These are phyloP conservation scores for Zygosaccharomyces gambellarensis DNA, from an alignment of 805 yeast species.

Conservation along the genomic window DNA sequence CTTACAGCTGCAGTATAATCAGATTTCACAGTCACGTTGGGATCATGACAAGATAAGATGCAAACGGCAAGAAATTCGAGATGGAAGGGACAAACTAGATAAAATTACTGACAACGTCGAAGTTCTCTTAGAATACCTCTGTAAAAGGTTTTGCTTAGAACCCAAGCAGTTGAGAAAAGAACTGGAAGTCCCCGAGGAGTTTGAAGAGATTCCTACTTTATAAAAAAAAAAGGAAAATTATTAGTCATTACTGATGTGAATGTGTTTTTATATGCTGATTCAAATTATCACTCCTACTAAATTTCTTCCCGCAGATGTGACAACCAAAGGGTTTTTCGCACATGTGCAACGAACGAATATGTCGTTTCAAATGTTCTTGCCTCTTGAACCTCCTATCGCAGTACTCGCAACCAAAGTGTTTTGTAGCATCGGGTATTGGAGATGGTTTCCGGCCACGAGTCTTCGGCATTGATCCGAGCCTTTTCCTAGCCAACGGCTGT, in stretches of 20 bases:
- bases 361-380: slow-evolving; percentile 74
- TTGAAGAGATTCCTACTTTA: slow-evolving; percentile 5
- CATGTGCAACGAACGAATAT: slow-evolving; percentile 66
- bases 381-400: slow-evolving; percentile 66
- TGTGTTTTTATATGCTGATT: slow-evolving; percentile 65
- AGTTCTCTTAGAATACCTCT: slow-evolving; percentile 36
- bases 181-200: slow-evolving; percentile 39
- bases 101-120: slow-evolving; percentile 41
- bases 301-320: slow-evolving; percentile 55
- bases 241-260: slow-evolving; percentile 14
- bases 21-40: slow-evolving; percentile 24
- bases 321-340: slow-evolving; percentile 68
- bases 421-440: slow-evolving; percentile 49
- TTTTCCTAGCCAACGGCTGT: slow-evolving; percentile 14
- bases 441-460: slow-evolving; percentile 65
- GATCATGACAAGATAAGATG: slow-evolving; percentile 14
- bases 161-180: slow-evolving; percentile 35
- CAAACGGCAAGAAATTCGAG: slow-evolving; percentile 7
- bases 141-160: slow-evolving; percentile 30
- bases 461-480: slow-evolving; percentile 30
- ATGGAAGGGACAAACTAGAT: slow-evolving; percentile 14
- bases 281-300: slow-evolving; percentile 62
- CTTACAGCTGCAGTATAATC: slow-evolving; percentile 7
- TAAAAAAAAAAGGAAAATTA: slow-evolving; percentile 2
- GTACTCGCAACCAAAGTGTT: slow-evolving; percentile 58